Conservation (phyloP, 371 early-diverging fungal species). For the Mortierella sp. region DNA sequence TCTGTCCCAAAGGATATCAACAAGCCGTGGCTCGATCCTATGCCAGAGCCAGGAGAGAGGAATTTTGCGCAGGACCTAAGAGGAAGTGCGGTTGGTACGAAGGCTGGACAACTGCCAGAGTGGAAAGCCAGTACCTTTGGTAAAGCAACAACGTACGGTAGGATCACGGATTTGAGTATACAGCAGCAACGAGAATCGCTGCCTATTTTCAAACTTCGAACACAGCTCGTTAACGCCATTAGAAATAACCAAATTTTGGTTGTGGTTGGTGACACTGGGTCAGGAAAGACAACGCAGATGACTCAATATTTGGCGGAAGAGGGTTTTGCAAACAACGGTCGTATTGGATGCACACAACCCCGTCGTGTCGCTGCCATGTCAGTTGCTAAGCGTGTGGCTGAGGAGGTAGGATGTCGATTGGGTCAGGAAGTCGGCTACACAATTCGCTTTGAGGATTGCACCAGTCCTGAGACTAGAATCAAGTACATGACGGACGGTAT, state of each 20-base stretch:
- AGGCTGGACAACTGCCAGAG: conserved; percentile 85
- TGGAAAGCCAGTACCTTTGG: conserved; percentile 94
- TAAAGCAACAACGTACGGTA: conserved; percentile 92
- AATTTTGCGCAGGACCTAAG: conserved; percentile 92
- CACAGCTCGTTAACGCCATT: conserved; percentile 85
- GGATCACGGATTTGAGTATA: conserved; percentile 88
- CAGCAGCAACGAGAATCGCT: conserved; percentile 93
- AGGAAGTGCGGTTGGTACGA: conserved; percentile 68
- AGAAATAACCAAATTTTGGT: conserved; percentile 91
- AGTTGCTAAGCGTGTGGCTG: conserved; percentile 98
- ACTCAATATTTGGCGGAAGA: conserved; percentile 98
- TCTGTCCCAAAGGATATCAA: conserved; percentile 92
- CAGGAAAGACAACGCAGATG: conserved; percentile 99
- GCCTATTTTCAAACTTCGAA: conserved; percentile 90
- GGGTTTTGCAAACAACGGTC: conserved; percentile 85
- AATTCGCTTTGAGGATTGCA: conserved; percentile 98
- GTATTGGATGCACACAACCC: conserved; percentile 99
- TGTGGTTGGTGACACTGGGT: conserved; percentile 98
- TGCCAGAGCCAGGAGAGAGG: conserved; percentile 88
- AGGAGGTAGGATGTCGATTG: conserved; percentile 95
- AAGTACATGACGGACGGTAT: conserved; percentile 99
- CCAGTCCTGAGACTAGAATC: conserved; percentile 92
- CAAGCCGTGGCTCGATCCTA: conserved; percentile 95
- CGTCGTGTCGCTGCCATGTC: conserved; percentile 99
- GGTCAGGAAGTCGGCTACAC: conserved; percentile 98